Conservation (phyloP, 345 rosid genomes). For the Brassica cretica region DNA sequence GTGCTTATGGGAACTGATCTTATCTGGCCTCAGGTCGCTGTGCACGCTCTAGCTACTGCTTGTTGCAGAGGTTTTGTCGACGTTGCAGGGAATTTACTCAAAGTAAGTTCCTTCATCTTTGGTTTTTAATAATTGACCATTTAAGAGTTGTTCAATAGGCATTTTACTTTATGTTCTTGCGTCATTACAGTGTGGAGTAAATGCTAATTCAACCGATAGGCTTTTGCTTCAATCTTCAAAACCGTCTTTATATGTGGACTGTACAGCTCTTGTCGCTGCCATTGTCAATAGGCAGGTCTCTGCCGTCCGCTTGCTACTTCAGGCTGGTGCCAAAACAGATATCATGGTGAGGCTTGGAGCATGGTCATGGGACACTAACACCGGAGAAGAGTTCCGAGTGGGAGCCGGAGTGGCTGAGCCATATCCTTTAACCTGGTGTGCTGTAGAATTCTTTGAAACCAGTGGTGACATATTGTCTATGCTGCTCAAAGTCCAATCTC, state of each 20-base stretch:
- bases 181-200: slow-evolving; percentile 75
- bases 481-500: slow-evolving; percentile 57
- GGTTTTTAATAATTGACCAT: neutral
- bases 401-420: slow-evolving; percentile 99
- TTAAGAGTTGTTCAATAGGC: neutral
- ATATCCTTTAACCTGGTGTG: slow-evolving; percentile 84
- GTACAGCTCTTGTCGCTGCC: slow-evolving; percentile 87
- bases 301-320: slow-evolving; percentile 62
- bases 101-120: slow-evolving; percentile 47
- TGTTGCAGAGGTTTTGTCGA: slow-evolving; percentile 84
- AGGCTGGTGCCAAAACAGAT: slow-evolving; percentile 72
- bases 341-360: slow-evolving; percentile 78
- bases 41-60: slow-evolving; percentile 84
- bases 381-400: slow-evolving; percentile 90
- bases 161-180: slow-evolving; percentile 1
- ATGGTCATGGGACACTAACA: slow-evolving; percentile 91
- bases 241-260: slow-evolving; percentile 89
- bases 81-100: slow-evolving; percentile 65
- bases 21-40: slow-evolving; percentile 79
- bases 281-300: slow-evolving; percentile 82
- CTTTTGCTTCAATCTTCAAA: slow-evolving; percentile 76
- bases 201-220: slow-evolving; percentile 64
- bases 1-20: slow-evolving; percentile 86
- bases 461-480: slow-evolving; percentile 70
- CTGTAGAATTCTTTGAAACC: slow-evolving; percentile 87